phyloP scores from a whole-genome alignment of 257 asterid species.

The Verbena officinalis region DNA sequence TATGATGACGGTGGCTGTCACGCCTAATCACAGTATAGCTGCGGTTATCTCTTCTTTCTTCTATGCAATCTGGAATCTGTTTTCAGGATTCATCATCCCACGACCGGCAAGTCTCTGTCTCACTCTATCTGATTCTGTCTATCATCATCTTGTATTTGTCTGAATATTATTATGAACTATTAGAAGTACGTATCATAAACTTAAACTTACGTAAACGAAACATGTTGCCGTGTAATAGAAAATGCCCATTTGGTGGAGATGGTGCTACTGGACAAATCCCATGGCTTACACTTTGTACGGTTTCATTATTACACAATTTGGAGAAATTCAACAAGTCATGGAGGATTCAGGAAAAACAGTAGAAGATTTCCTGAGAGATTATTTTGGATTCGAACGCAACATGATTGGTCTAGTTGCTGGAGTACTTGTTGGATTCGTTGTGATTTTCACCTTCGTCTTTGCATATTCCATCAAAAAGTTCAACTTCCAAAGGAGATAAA shows the following conservation, averaged over 20 bases:
- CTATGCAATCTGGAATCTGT: constrained; percentile 67
- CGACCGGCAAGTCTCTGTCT: constrained; percentile 76
- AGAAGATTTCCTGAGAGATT: constrained; percentile 31
- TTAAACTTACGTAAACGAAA: not conserved
- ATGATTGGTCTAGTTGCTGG: constrained; percentile 40
- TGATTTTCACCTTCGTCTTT: constrained; percentile 35
- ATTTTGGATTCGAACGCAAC: constrained; percentile 40
- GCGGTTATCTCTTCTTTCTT: constrained; percentile 56
- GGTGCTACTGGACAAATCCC: constrained; percentile 78
- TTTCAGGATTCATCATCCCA: constrained; percentile 76
- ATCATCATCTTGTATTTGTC: no score
- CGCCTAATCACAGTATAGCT: constrained; percentile 69
- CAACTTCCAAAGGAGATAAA: constrained; percentile 51
- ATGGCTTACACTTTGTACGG: constrained; percentile 72
- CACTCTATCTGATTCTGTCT: no score
- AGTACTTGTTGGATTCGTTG: constrained; percentile 37
- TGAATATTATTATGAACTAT: no score
- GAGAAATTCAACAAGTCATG: constrained; percentile 43
- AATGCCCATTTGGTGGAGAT: constrained; percentile 85
- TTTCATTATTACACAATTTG: constrained; percentile 59
- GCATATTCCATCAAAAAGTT: constrained; percentile 42
- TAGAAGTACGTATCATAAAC: not conserved
- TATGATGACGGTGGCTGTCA: constrained; percentile 77
- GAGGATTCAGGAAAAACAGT: constrained; percentile 28
- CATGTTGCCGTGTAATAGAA: constrained; percentile 41